Evolutionary conservation across 768 basidiomycete genomes (phyloP).

Genomic region (Boletus huronensis): DNA sequence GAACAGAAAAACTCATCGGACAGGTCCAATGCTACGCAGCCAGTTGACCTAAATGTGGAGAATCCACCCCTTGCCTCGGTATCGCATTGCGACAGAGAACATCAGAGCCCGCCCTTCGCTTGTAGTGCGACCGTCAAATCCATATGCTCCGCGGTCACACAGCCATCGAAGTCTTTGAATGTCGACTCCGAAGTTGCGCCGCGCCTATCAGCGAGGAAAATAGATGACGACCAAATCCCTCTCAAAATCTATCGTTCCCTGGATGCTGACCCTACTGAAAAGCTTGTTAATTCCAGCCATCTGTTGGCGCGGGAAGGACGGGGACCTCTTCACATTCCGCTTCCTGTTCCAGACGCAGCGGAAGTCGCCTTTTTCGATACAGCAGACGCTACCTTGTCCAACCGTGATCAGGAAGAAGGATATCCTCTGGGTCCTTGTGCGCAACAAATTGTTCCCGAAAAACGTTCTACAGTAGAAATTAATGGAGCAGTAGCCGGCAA

Average conservation of each 20-base stretch:
- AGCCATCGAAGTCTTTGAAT: background rate
- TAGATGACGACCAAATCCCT: background rate
- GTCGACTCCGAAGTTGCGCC: background rate
- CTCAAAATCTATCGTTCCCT: background rate
- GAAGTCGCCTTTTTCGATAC: conserved; percentile 20
- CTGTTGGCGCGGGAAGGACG: conserved; percentile 1
- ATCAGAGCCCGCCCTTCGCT: background rate
- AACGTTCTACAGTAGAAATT: background rate
- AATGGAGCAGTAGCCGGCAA: background rate
- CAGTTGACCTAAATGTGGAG: background rate
- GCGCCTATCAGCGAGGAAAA: background rate
- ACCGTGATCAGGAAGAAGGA: background rate
- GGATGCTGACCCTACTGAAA: background rate
- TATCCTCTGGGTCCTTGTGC: background rate
- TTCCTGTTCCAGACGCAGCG: conserved; percentile 13
- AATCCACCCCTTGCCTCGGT: background rate
- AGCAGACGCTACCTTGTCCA: background rate
- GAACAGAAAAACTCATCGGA: background rate
- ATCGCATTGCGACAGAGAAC: background rate
- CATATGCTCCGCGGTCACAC: background rate
- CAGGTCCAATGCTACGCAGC: background rate
- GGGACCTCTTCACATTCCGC: conserved; percentile 4
- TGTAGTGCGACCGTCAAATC: conserved; percentile 1
- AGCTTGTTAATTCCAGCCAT: background rate
- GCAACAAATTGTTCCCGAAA: background rate